Evolutionary conservation across 2,329 filamentous ascomycete species (phyloP).

Genomic region (Arthrobotrys musiformis): DNA sequence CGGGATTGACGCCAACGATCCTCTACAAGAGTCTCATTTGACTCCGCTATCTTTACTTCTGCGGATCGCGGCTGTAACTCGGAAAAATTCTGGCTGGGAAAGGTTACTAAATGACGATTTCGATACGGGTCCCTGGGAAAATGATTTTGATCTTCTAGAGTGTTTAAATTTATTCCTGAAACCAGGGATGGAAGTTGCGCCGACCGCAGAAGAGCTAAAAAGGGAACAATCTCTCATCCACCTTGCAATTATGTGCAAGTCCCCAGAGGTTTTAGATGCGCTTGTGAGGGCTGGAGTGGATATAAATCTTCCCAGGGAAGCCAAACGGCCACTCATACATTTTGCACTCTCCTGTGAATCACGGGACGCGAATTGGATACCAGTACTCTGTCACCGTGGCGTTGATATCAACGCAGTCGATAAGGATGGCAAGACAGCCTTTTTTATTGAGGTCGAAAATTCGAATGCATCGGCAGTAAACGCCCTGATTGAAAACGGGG

Average conservation of each 20-base stretch:
- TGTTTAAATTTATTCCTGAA: slow-evolving; percentile 16
- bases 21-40: not conserved
- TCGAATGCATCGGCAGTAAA: not conserved
- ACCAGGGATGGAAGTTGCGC: not conserved
- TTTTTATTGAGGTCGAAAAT: slow-evolving; percentile 7
- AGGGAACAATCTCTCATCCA: slow-evolving; percentile 12
- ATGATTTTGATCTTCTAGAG: slow-evolving; percentile 10
- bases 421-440: not conserved
- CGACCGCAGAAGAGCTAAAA: not conserved
- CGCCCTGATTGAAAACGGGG: not conserved
- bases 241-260: slow-evolving; percentile 25
- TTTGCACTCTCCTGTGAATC: slow-evolving; percentile 9
- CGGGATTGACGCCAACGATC: not conserved
- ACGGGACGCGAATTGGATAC: not conserved
- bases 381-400: not conserved
- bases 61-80: not conserved
- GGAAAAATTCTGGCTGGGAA: not conserved
- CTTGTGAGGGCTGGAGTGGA: not conserved
- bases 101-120: no score
- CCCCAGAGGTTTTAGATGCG: slow-evolving; percentile 1
- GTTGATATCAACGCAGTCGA: slow-evolving; percentile 24
- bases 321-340: slow-evolving; percentile 16
- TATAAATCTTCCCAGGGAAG: not conserved
- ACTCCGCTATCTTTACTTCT: not conserved
- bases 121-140: slow-evolving; percentile 13